Conservation (phyloP, 345 rosid species). For the Limnanthes douglasii region DNA sequence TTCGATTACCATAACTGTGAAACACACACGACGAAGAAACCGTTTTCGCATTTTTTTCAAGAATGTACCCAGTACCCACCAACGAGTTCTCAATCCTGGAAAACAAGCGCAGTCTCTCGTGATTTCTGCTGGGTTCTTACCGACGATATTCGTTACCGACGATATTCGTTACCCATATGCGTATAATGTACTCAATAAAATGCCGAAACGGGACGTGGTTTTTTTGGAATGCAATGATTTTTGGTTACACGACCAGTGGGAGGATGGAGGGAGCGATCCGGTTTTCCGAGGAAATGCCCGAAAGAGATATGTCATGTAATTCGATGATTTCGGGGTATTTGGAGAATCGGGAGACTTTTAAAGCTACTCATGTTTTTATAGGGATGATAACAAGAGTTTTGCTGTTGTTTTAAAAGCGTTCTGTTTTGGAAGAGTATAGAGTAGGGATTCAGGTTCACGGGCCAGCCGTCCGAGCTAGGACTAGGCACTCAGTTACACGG, state of each 20-base stretch:
- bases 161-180: conserved; percentile 58
- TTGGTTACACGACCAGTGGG: conserved; percentile 35
- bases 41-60: conserved; percentile 55
- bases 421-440: conserved; percentile 20
- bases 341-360: conserved; percentile 33
- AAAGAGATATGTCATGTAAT: conserved; percentile 82
- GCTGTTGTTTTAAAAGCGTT: conserved; percentile 51
- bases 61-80: conserved; percentile 56
- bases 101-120: conserved; percentile 76
- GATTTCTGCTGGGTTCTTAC: conserved; percentile 55
- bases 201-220: conserved; percentile 47
- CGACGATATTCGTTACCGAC: conserved; percentile 51
- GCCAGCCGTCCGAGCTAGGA: conserved; percentile 20
- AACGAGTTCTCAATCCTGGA: conserved; percentile 23
- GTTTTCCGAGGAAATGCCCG: conserved; percentile 39
- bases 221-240: conserved; percentile 64
- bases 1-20: too few species aligned
- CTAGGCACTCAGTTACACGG: conserved; percentile 74
- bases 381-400: conserved; percentile 53
- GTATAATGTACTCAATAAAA: conserved; percentile 44
- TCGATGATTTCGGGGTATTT: conserved; percentile 67
- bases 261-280: conserved; percentile 31
- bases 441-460: conserved; percentile 73
- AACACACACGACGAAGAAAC: too few species aligned
- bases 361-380: conserved; percentile 28